Base-by-base conservation (phyloP, 108 stramenopile genomes). In the Fragilariopsis cylindrus region DNA sequence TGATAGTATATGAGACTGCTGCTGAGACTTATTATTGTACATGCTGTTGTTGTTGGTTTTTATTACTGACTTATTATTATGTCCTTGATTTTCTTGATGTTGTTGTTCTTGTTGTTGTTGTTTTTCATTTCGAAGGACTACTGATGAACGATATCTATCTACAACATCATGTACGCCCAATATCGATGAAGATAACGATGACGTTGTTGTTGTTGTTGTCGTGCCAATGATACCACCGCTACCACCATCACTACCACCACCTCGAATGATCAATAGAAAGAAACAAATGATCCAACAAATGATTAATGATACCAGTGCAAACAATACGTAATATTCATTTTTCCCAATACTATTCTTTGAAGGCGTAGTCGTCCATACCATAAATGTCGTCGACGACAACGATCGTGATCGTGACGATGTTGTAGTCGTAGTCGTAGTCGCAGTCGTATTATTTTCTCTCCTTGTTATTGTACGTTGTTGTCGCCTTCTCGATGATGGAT, bases 271-370 rank as follows among this genome's bases (percentile, higher is more conserved):
- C 63, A 66, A 15, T 13, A 40, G 39, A 5, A 68, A 41, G 5
- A 68, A 68, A 68, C 67, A 48, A 16, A 68, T n/a, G 49, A n/a
- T 19, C 67, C 67, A 68, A 16, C 12, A 68, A 11, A 15, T 4
- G 6, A 68, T 48, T 48, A 68, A 19, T 8, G 48, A 47, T 15
- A 49, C 46, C 12, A 65, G 44, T 5, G 65, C 65, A 0, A 65
- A 11, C 0, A 30, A 30, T 40, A 30, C 15, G 30, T n/a, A 60
- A 9, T 4, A 5, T 11, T 60, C 41, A 40, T 18, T 60, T 30
- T 18, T 60, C 7, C 30, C 30, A 30, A 30, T 30, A 30, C 30
- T 30, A 30, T 30, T 30, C 0, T 30, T 30, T 30, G 30, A 30
- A 30, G 30, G 30, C 30, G 30, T 30, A 30, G 30, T 30, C 30